Conservation (phyloP, 805 yeast species). For the Teunomyces atbi region DNA sequence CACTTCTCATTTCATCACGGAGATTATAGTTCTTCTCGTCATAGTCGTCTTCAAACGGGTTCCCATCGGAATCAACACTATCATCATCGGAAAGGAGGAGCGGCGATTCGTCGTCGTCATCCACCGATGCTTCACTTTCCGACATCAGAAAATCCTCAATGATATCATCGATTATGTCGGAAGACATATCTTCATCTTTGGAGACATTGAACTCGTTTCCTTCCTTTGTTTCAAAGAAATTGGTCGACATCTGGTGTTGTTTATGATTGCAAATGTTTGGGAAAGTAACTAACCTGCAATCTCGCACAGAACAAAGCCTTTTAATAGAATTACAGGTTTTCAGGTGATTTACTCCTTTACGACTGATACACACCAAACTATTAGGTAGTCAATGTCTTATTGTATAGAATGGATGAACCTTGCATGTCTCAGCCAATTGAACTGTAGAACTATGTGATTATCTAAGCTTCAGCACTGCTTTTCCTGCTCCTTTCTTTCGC, state of each 20-base stretch:
- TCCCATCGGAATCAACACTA: constrained; percentile 26
- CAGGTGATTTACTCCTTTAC: too few relatives aligned
- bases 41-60: constrained; percentile 30
- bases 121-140: constrained; percentile 7
- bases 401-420: too few relatives aligned
- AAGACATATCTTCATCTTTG: constrained; percentile 19
- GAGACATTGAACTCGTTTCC: constrained; percentile 5
- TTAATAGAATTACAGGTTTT: background rate
- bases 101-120: constrained; percentile 15
- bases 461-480: too few relatives aligned
- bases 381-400: too few relatives aligned
- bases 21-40: constrained; percentile 45
- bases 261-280: background rate
- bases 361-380: too few relatives aligned
- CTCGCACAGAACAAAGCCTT: background rate
- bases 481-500: too few relatives aligned
- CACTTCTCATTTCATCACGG: constrained; percentile 64
- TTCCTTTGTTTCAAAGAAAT: constrained; percentile 19
- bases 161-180: constrained; percentile 11
- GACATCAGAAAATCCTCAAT: constrained; percentile 8
- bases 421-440: too few relatives aligned
- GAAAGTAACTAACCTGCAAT: background rate
- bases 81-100: constrained; percentile 13
- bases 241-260: constrained; percentile 16
- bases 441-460: too few relatives aligned